Evolutionary conservation across 2,329 filamentous ascomycete species (phyloP), one percentile per base, ranked within the genome.

Genomic region (Colletotrichum tabaci): DNA sequence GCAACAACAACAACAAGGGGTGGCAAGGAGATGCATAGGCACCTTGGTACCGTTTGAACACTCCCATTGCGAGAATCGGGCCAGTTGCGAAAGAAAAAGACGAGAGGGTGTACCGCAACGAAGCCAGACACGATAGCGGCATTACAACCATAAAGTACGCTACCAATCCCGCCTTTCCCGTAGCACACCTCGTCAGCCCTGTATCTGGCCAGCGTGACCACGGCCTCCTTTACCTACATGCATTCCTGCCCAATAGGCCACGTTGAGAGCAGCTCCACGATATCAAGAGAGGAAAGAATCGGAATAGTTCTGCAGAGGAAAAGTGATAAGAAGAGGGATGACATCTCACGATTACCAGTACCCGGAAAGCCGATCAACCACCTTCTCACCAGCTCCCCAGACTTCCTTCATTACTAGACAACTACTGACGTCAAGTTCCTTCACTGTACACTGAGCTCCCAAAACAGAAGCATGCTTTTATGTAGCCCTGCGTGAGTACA

Each of bases 401-500:
- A 30, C 30, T 30, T 30, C 30, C 5, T 30, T 30, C 30, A 8
- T 6, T 30, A 30, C 30, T 8, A 30, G 12, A 12, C 18, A 56
- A 16, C n/a, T 13, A 23, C 53, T 42, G n/a, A 57, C 38, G 35
- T n/a, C 35, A 12, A 7, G 26, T 16, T 30, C 4, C 30, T 8
- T 6, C 30, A 30, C 30, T 4, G 12, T 30, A 9, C 7, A 30
- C 10, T 4, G 8, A 57, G 53, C 53, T 35, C 6, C 30, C 52
- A 6, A 21, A 35, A 40, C 38, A 57, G 13, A 57, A 23, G 4
- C 40, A 40, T 23, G 30, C 53, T 13, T 57, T 23, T 16, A 15
- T 57, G 30, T 57, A 35, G 35, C 38, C 53, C n/a, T 67, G 65
- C 12, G 65, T 67, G 38, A 38, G 64, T 38, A 56, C n/a, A 21